Conservation (phyloP, 805 yeast genomes). For the Saccharomycopsis oosterbeekiorum region DNA sequence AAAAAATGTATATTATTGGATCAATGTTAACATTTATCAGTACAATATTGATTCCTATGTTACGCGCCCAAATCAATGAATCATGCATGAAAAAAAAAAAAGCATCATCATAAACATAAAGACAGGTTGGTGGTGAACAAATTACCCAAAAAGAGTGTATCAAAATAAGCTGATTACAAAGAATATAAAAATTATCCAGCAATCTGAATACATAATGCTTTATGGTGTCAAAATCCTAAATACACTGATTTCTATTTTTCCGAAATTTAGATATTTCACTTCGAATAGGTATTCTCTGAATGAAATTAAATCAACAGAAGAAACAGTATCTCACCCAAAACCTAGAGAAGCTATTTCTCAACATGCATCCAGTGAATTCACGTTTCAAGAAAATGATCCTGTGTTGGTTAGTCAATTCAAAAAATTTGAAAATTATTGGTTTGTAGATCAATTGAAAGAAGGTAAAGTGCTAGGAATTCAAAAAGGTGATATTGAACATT, state of each 20-base stretch:
- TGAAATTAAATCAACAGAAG: not conserved
- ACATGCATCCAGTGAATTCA: not conserved
- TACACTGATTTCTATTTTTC: not conserved
- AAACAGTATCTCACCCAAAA: not conserved
- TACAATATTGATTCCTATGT: no score
- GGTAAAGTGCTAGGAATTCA: constrained; percentile 21
- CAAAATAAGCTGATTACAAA: no score
- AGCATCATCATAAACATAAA: not conserved
- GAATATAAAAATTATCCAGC: not conserved
- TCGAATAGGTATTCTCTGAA: not conserved
- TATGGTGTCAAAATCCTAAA: not conserved
- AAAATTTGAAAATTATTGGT: constrained; percentile 24
- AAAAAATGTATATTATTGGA: no score
- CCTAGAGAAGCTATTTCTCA: not conserved
- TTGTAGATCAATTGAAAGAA: constrained; percentile 25
- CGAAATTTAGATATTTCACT: not conserved
- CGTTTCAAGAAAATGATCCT: constrained; percentile 25
- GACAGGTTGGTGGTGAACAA: not conserved
- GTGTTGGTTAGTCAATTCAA: constrained; percentile 25
- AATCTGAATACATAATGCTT: not conserved
- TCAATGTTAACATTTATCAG: not conserved
- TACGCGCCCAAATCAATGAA: not conserved
- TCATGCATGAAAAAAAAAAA: not conserved
- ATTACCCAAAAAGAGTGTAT: no score
- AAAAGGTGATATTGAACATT: constrained; percentile 25